A percentile compares a stretch with the other conserved stretches of the same genome.
Conservation (phyloP, 257 asterid species). For the Dorcoceras hygrometricum region DNA sequence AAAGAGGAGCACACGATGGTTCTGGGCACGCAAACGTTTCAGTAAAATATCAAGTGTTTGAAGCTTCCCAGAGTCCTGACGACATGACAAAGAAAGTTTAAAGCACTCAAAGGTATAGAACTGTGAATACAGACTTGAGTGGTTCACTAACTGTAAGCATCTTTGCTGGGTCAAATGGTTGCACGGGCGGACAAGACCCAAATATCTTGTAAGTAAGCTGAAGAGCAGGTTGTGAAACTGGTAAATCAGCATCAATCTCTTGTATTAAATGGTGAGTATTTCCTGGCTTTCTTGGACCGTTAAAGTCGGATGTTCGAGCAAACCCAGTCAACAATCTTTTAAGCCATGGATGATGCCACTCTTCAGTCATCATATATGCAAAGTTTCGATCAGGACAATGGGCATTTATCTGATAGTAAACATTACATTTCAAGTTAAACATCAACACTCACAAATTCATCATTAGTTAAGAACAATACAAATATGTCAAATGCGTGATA, state of each 20-base stretch:
- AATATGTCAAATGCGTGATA: constrained; percentile 10
- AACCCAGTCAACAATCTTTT: constrained; percentile 87
- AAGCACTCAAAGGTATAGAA: constrained; percentile 14
- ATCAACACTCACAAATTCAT: constrained; percentile 28
- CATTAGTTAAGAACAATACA: constrained; percentile 5
- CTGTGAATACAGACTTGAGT: constrained; percentile 15
- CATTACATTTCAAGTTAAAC: constrained; percentile 20
- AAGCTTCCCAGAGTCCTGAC: constrained; percentile 98
- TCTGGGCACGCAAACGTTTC: constrained; percentile 82
- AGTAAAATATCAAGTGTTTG: constrained; percentile 86
- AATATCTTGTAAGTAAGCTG: constrained; percentile 81
- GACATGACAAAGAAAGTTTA: constrained; percentile 27
- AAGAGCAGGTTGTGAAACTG: constrained; percentile 78
- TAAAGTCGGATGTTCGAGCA: constrained; percentile 87
- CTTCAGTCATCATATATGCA: constrained; percentile 79
- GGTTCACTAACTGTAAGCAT: constrained; percentile 73
- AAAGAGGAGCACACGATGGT: constrained; percentile 91
- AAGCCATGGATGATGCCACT: constrained; percentile 91
- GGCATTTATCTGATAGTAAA: constrained; percentile 55
- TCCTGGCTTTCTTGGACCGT: constrained; percentile 84
- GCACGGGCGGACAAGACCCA: constrained; percentile 98
- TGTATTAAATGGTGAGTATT: constrained; percentile 70
- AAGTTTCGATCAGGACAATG: constrained; percentile 88
- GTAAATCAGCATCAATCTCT: constrained; percentile 86
- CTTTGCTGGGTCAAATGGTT: constrained; percentile 98